Evolutionary conservation across 768 basidiomycete species (phyloP), one percentile per base, ranked within the genome.

Genomic region (Lactarius sp.): DNA sequence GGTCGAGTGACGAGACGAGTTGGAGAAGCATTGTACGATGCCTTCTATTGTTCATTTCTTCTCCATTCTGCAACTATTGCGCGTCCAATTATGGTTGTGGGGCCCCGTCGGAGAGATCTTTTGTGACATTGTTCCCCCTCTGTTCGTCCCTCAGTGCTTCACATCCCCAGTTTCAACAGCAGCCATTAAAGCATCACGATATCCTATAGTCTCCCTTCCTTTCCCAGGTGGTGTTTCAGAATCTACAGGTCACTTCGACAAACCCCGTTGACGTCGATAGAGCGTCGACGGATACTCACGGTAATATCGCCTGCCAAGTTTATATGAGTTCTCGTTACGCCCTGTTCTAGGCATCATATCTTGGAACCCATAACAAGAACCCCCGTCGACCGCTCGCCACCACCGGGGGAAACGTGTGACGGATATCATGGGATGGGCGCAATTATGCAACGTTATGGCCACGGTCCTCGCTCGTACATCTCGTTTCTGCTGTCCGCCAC

Each of bases 151-250:
- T 63, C 56, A 20, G 31, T 33, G 44, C 52, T 50, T 64, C 62
- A 59, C 62, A 59, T 37, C 33, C 62, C 56, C 51, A 9, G 37
- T 37, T 52, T 63, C 57, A 49, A 52, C 52, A 49, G 20, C 52
- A 47, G 62, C 44, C 51, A 52, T 53, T 53, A 27, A 49, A 13
- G 12, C 12, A 59, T 49, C 56, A 59, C 36, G 56, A 59, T 46
- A 46, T 59, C 52, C 41, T 52, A 59, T 59, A 51, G 34, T 54
- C 52, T 47, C 44, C 52, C 57, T 59, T 59, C 52, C 47, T 64
- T 64, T 59, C 62, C 20, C 58, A 64, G 58, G 44, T 16, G 52
- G 44, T 16, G 62, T 64, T 64, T 64, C 62, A 54, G 57, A 64
- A 55, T 49, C 44, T 56, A 37, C 57, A 41, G 47, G 56, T 47